These are phyloP conservation scores for Dalbergia cultrata DNA, from an alignment of 306 rosid species.

Conservation along the genomic window DNA sequence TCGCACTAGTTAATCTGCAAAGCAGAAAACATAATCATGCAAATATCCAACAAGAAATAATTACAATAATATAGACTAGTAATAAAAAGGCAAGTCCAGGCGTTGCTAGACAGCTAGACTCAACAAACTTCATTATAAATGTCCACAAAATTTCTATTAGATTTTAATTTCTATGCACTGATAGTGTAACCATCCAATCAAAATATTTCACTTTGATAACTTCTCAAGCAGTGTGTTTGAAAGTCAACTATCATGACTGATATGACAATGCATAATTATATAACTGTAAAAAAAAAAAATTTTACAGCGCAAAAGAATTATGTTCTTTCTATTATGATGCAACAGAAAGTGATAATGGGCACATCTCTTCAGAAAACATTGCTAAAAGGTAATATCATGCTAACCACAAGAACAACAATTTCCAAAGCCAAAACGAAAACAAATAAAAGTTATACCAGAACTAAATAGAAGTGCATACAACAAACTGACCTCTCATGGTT, in stretches of 20 bases:
- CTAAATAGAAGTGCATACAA: slow-evolving; percentile 7
- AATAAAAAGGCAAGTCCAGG: not conserved
- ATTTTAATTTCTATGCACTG: too few relatives aligned
- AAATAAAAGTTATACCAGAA: slow-evolving; percentile 12
- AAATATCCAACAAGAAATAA: not conserved
- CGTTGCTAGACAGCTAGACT: slow-evolving; percentile 14
- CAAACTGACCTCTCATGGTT: slow-evolving; percentile 74
- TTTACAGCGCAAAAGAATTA: too few relatives aligned
- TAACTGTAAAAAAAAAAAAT: too few relatives aligned
- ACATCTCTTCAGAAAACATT: not conserved
- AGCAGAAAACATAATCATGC: slow-evolving; percentile 39
- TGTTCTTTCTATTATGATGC: not conserved
- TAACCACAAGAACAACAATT: slow-evolving; percentile 24
- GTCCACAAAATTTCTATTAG: not conserved
- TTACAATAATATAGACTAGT: not conserved
- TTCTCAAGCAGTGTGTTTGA: too few relatives aligned
- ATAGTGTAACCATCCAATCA: too few relatives aligned
- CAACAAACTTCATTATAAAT: slow-evolving; percentile 4
- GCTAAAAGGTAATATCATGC: slow-evolving; percentile 3
- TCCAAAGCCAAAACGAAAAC: slow-evolving; percentile 1
- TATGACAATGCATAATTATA: too few relatives aligned
- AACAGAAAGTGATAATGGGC: not conserved
- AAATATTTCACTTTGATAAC: too few relatives aligned
- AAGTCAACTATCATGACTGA: too few relatives aligned
- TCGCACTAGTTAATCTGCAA: slow-evolving; percentile 63